These are phyloP conservation scores for Nissolia schottii DNA, from an alignment of 306 rosid species.

Conservation along the genomic window DNA sequence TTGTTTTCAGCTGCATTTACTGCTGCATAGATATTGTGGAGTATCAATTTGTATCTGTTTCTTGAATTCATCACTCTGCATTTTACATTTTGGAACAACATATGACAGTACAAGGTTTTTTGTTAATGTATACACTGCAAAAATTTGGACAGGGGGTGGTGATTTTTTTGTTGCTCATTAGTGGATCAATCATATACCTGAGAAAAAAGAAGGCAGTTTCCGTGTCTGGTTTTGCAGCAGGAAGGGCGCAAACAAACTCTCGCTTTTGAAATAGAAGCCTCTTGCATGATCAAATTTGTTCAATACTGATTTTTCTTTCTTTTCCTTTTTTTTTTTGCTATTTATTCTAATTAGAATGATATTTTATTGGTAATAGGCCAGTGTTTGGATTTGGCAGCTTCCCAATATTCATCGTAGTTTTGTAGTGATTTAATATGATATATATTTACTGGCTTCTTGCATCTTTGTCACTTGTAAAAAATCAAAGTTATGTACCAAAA, in stretches of 20 bases:
- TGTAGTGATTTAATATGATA: slow-evolving; percentile 17
- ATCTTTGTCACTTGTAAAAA: not conserved
- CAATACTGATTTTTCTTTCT: not conserved
- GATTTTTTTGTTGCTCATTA: slow-evolving; percentile 47
- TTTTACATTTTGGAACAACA: not conserved
- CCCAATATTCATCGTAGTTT: slow-evolving; percentile 11
- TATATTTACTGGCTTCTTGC: not conserved
- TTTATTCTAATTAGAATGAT: not conserved
- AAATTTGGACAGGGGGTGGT: slow-evolving; percentile 49
- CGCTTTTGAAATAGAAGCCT: slow-evolving; percentile 38
- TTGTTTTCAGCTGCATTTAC: not conserved
- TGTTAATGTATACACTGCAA: slow-evolving; percentile 8
- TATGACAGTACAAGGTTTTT: not conserved
- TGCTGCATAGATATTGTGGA: not conserved
- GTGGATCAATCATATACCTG: slow-evolving; percentile 59
- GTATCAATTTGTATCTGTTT: not conserved
- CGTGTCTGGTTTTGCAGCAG: slow-evolving; percentile 44
- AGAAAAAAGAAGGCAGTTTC: slow-evolving; percentile 52
- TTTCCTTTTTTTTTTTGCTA: not conserved
- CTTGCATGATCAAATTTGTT: slow-evolving; percentile 12
- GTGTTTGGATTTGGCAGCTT: not conserved
- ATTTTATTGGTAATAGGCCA: slow-evolving; percentile 18
- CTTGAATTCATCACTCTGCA: not conserved
- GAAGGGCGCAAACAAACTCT: slow-evolving; percentile 57
- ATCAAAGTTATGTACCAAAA: not conserved